These are phyloP conservation scores for Taxawa tesnikishii DNA, from an alignment of 2,329 filamentous ascomycete species.

Conservation along the genomic window DNA sequence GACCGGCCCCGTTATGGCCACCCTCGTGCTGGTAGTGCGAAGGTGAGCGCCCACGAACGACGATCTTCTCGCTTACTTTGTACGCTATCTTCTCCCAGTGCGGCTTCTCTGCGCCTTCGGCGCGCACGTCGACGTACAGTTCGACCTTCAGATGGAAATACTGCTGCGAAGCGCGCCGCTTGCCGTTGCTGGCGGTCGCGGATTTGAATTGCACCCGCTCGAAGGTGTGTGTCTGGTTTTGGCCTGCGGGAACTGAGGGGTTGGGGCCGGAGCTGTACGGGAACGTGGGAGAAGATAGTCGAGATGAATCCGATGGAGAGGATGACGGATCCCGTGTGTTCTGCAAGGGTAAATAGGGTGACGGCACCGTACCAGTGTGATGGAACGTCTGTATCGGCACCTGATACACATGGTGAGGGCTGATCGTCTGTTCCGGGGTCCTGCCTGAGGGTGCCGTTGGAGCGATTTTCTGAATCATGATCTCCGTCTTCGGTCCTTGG, in stretches of 20 bases:
- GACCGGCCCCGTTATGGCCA: constrained; percentile 47
- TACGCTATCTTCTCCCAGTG: constrained; percentile 60
- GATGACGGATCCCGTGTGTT: constrained; percentile 11
- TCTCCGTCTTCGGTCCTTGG: constrained; percentile 66
- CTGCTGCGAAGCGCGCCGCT: constrained; percentile 78
- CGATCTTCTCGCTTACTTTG: constrained; percentile 66
- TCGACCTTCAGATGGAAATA: constrained; percentile 88
- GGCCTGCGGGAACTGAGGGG: constrained; percentile 11
- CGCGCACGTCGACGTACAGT: constrained; percentile 57
- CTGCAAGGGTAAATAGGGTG: constrained; percentile 31
- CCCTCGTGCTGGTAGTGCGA: constrained; percentile 46
- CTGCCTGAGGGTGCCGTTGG: constrained; percentile 48
- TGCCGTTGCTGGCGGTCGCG: constrained; percentile 87
- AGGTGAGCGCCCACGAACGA: constrained; percentile 73
- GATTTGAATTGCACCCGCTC: constrained; percentile 92
- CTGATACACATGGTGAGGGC: constrained; percentile 20
- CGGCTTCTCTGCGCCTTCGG: constrained; percentile 28
- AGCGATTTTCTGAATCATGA: constrained; percentile 57
- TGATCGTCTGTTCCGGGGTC: constrained; percentile 21
- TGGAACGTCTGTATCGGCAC: constrained; percentile 25
- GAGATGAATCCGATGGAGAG: constrained; percentile 3
- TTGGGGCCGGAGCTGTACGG: constrained; percentile 4
- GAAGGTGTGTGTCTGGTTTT: constrained; percentile 49
- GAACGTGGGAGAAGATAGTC: constrained; percentile 1
- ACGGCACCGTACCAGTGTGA: constrained; percentile 19